phyloP scores from a whole-genome alignment of 2,329 filamentous ascomycete genomes.

The Alternaria burnsii region DNA sequence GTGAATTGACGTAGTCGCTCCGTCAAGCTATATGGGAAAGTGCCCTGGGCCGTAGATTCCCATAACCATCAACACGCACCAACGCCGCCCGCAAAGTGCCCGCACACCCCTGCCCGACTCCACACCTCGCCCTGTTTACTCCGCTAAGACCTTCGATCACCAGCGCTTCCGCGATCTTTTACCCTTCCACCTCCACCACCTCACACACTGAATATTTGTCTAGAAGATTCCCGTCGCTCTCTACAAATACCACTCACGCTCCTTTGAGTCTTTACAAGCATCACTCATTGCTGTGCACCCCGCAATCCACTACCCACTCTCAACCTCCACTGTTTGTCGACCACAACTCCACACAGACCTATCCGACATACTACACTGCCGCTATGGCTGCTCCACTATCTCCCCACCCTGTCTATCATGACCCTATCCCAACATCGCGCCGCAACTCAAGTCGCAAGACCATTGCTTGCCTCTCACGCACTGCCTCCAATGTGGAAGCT shows the following conservation, averaged over 20 bases:
- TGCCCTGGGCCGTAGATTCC: conserved; percentile 15
- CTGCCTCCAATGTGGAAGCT: conserved; percentile 35
- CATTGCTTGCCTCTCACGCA: conserved; percentile 33
- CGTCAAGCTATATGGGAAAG: conserved; percentile 36
- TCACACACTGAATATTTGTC: conserved; percentile 14
- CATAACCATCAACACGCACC: conserved; percentile 21
- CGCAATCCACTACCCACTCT: conserved; percentile 5
- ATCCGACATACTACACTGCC: conserved; percentile 15
- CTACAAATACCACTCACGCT: conserved; percentile 32
- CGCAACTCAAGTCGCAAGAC: conserved; percentile 41
- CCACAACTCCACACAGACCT: conserved; percentile 11
- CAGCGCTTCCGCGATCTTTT: conserved; percentile 34
- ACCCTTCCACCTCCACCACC: conserved; percentile 17
- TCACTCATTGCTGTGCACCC: conserved; percentile 8
- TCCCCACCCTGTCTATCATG: conserved; percentile 33
- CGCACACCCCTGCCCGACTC: conserved; percentile 30
- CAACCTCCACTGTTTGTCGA: conserved; percentile 17
- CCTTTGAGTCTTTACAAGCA: conserved; percentile 21
- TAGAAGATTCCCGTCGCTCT: conserved; percentile 24
- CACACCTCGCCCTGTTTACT: conserved; percentile 37
- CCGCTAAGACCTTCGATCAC: conserved; percentile 34
- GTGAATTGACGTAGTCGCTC: conserved; percentile 18
- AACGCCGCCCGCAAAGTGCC: conserved; percentile 12
- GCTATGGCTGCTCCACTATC: conserved; percentile 33
- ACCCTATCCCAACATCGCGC: conserved; percentile 30